Percentiles rank a stretch among this genome's conserved stretches.
Evolutionary conservation across 371 early-diverging fungal species (phyloP).

Genomic region (Actinomucor elegans): DNA sequence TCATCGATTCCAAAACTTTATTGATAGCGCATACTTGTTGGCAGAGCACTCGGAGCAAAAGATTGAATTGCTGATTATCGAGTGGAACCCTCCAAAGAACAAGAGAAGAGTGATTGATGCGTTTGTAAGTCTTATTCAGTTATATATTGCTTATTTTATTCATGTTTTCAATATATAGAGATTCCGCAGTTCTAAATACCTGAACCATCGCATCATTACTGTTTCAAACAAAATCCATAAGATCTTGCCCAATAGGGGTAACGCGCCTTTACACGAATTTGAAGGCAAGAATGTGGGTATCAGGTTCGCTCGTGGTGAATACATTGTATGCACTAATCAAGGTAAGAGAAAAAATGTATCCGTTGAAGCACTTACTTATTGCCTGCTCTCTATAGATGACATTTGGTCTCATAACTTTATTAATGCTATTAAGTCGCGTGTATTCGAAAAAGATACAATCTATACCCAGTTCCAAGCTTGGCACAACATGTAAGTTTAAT

Average conservation of each 20-base stretch:
- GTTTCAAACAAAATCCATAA: conserved; percentile 37
- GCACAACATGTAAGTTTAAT: conserved; percentile 39
- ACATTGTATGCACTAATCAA: conserved; percentile 46
- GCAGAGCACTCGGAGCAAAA: conserved; percentile 43
- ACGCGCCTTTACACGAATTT: conserved; percentile 47
- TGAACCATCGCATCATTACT: conserved; percentile 45
- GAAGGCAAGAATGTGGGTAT: conserved; percentile 51
- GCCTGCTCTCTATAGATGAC: conserved; percentile 35
- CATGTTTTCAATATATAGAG: conserved; percentile 27
- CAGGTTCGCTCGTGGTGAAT: conserved; percentile 49
- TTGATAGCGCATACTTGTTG: conserved; percentile 39
- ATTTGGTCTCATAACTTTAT: conserved; percentile 51
- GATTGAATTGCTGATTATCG: conserved; percentile 42
- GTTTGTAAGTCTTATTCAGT: conserved; percentile 26
- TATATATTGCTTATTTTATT: background rate
- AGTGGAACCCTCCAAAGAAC: conserved; percentile 46
- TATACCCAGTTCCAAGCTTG: conserved; percentile 41
- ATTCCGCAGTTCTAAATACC: conserved; percentile 38
- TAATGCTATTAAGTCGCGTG: conserved; percentile 45
- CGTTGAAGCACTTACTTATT: no score
- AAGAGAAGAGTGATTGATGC: conserved; percentile 36
- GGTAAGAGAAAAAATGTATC: conserved; percentile 19
- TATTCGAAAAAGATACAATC: conserved; percentile 34
- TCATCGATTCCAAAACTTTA: conserved; percentile 46
- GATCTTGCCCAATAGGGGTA: conserved; percentile 34